Percentiles rank a stretch among this genome's conserved stretches.
Conservation (phyloP, 176 grass and related monocot genomes). For the Bolboschoenus planiculmis region DNA sequence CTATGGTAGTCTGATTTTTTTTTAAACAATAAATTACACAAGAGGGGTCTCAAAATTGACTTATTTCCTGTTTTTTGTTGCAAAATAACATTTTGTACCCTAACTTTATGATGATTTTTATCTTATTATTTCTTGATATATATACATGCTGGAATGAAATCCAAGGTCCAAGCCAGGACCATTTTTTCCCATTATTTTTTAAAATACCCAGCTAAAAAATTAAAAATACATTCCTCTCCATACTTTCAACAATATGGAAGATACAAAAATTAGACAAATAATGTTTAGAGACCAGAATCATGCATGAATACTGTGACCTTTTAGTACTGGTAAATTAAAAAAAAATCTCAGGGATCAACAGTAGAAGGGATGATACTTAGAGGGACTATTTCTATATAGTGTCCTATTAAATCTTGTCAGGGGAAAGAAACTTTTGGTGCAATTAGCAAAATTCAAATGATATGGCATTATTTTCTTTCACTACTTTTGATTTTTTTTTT, state of each 20-base stretch:
- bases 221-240: too few species aligned
- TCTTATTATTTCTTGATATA: too few species aligned
- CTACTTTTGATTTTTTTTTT: background rate
- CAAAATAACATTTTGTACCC: too few species aligned
- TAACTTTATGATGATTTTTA: too few species aligned
- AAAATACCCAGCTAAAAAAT: background rate
- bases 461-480: background rate
- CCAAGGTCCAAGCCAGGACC: background rate
- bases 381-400: background rate
- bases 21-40: too few species aligned
- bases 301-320: background rate
- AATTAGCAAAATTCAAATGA: background rate
- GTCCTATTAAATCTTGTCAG: background rate
- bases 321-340: background rate
- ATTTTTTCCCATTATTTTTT: background rate
- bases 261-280: background rate
- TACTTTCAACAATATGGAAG: too few species aligned
- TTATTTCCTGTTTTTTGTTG: background rate
- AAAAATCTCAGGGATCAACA: background rate
- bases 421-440: background rate
- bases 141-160: too few species aligned
- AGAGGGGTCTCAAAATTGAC: background rate
- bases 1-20: too few species aligned
- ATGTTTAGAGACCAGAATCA: background rate
- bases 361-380: background rate